Base-by-base conservation (phyloP, 257 asterid species). In the Primulina eburnea region DNA sequence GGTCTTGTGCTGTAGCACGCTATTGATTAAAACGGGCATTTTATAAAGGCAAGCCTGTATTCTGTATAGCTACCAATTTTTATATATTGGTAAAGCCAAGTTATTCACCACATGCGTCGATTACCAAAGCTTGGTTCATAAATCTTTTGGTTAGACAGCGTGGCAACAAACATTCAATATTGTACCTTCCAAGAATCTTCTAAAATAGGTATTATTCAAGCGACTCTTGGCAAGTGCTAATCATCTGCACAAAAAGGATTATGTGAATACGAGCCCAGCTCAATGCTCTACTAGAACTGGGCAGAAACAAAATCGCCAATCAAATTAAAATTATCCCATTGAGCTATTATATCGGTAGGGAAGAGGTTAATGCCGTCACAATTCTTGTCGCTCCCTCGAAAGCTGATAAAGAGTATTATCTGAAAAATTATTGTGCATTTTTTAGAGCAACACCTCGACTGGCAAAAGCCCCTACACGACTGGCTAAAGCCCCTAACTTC, bases 181-280 rank as follows among this genome's bases (percentile, higher is more conserved):
- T 77, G 85, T 61, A 78, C 85, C 85, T 64, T 72, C 73, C 81
- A 73, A 64, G 57, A 79, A 71, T 76, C 87, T 76, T 82, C 80
- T 75, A 76, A 75, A 55, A 71, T 69, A 61, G 62, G 55, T 73
- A 67, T 72, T 60, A 73, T 78, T 83, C 89, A 84, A 71, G 79
- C 61, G 78, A 79, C 69, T 73, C 85, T 84, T 71, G 73, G 72
- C 74, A 79, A 64, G 76, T 73, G 79, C 66, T 80, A 74, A 82
- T 71, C 69, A 85, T 88, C 94, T 88, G 96, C 96, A 90, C 81
- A 80, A 84, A 78, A 87, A 84, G 83, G 77, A 82, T 80, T 73
- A 16, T 18, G 89, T 81, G 62, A 84, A 86, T 80, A 82, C 66
- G 56, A 73, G 70, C 82, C 84, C 85, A 64, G 84, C 70, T 79